Evolutionary conservation across 2,329 filamentous ascomycete genomes (phyloP).

Genomic region (Claviceps pazoutovae): DNA sequence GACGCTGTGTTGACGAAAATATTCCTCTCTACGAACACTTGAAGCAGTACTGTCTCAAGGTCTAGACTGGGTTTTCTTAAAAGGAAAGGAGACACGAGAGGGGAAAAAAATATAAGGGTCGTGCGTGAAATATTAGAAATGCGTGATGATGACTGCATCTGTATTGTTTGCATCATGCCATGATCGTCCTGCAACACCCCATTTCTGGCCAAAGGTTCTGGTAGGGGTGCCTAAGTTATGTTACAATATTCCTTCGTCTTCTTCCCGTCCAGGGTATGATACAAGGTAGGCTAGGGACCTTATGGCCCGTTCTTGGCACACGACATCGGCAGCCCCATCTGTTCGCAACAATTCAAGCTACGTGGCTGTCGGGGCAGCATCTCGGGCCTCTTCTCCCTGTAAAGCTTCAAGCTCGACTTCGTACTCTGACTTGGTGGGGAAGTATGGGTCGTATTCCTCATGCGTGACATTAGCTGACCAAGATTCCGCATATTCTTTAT

Average conservation of each 20-base stretch:
- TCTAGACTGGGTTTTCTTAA: conserved; percentile 19
- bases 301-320: background rate
- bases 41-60: conserved; percentile 59
- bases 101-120: background rate
- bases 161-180: background rate
- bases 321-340: background rate
- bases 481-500: conserved; percentile 29
- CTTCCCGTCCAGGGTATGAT: conserved; percentile 1
- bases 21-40: conserved; percentile 66
- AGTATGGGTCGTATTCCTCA: conserved; percentile 20
- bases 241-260: background rate
- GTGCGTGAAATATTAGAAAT: background rate
- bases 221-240: background rate
- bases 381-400: background rate
- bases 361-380: no score
- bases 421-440: background rate
- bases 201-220: background rate
- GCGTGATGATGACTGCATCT: background rate
- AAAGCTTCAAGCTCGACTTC: conserved; percentile 3
- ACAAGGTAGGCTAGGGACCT: conserved; percentile 1
- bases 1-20: conserved; percentile 57
- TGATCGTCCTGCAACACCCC: background rate
- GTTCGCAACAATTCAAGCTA: background rate
- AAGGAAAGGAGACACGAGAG: background rate
- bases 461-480: conserved; percentile 44